Evolutionary conservation across 1,139 yeast species (phyloP).

Genomic region (Geotrichum klebahnii): DNA sequence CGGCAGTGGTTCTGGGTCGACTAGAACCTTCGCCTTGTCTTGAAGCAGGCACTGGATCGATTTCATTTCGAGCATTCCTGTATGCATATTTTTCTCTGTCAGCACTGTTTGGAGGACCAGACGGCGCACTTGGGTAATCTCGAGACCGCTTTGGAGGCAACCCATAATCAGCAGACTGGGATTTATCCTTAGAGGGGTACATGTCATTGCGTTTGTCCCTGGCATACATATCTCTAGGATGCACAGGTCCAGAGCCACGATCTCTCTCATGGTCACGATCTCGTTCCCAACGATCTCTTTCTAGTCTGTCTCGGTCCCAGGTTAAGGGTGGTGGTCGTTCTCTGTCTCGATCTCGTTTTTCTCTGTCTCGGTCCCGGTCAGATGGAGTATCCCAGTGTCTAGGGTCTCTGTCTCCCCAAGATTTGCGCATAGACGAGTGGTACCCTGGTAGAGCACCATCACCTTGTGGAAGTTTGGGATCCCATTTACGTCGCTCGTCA

Average conservation of each 20-base stretch:
- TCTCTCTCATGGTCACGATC: slow-evolving; percentile 22
- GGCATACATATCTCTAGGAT: slow-evolving; percentile 11
- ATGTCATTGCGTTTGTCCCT: slow-evolving; percentile 10
- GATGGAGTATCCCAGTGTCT: slow-evolving; percentile 21
- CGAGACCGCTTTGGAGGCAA: slow-evolving; percentile 12
- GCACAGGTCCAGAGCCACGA: slow-evolving; percentile 5
- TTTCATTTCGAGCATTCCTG: slow-evolving; percentile 2
- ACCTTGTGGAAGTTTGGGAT: neutral
- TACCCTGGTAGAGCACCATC: slow-evolving; percentile 11
- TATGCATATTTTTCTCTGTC: slow-evolving; percentile 10
- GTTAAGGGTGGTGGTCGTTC: slow-evolving; percentile 17
- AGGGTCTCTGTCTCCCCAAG: slow-evolving; percentile 15
- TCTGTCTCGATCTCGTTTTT: slow-evolving; percentile 27
- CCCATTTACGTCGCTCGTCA: slow-evolving; percentile 15
- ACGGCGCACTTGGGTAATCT: slow-evolving; percentile 5
- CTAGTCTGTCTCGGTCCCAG: slow-evolving; percentile 14
- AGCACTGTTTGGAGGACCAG: neutral
- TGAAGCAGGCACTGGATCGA: neutral
- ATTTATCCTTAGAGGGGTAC: neutral
- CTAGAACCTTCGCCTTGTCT: neutral
- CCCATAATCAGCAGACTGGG: slow-evolving; percentile 9
- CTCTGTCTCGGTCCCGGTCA: slow-evolving; percentile 22
- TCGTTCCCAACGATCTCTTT: slow-evolving; percentile 22
- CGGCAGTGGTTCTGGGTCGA: neutral
- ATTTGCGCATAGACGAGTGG: slow-evolving; percentile 13